Evolutionary conservation across 2,329 filamentous ascomycete genomes (phyloP), one percentile per base, ranked within the genome.

Genomic region (Ophidiomyces ophidiicola): DNA sequence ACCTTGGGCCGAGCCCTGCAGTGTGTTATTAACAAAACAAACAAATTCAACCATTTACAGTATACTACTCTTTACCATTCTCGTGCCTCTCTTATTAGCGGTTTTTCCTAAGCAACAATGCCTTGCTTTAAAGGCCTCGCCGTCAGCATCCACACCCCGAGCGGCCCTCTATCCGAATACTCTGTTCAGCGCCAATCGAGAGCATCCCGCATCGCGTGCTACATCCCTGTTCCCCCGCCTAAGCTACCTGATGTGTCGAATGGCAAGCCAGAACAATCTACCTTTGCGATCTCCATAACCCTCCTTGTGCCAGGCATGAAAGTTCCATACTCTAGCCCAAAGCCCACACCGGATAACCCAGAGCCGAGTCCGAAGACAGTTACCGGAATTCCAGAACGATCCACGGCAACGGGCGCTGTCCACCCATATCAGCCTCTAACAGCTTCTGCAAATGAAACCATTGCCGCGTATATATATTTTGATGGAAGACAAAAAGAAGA

Each of bases 101-200:
- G 7, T 23, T 28, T 25, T 32, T 28, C 14, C 19, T 26, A 6
- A 14, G 18, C 21, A 36, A 41, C 35, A 33, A 82, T 82, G 90
- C 90, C 90, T 69, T 96, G 87, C 76, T 98, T 96, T 70, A 93
- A 96, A 71, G 90, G 90, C 65, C 86, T 98, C 66, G 88, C 90
- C 54, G 88, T 96, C 60, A 93, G 84, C 73, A 92, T 96, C 61
- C 90, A 98, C 67, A 78, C 76, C 31, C 74, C 85, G 51, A 70
- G 74, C 50, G 76, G 76, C 31, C 87, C 90, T 49, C 76, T 98
- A 49, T 72, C 86, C 46, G 90, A 98, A 66, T 80, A 93, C 67
- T 88, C 87, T 54, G 82, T 96, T 52, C 88, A 96, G 67, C 90
- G 86, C 59, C 85, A 94, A 63, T 86, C 84, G 43, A 81, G 85